Evolutionary conservation across 2,329 filamentous ascomycete genomes (phyloP), one percentile per base, ranked within the genome.

Genomic region (Tolypocladium guangdongense): DNA sequence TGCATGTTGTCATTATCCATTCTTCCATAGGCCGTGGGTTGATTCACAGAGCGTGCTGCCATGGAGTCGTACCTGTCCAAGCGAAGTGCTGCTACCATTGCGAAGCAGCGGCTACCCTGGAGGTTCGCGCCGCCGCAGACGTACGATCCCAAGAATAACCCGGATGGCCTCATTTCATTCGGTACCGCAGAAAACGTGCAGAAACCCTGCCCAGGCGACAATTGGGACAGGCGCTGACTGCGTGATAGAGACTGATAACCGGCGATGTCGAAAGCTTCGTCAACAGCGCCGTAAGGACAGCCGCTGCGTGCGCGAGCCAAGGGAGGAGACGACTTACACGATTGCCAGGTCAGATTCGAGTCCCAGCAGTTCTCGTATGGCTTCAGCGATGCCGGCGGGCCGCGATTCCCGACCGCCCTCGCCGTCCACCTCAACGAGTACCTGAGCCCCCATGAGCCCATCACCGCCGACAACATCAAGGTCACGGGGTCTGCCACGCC

Each of bases 131-230:
- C 64, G 1, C 52, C 55, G 20, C 62, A 58, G 7, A 63, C 59
- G 2, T 79, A 74, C 61, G 61, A 74, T 53, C 65, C 71, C 0
- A 56, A 62, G 3, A 58, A 58, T 5, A 74, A 73, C 35, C 67
- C 69, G 1, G 57, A 62, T 10, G 76, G 76, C 1, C 67, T 75
- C 49, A 65, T 78, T 50, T 77, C 73, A 4, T 71, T 80, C 32
- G 73, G 71, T 0, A 67, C 75, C 1, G 76, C 77, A 5, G 76
- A 78, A 55, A 78, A 79, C 58, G 67, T 61, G 49, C 43, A 2
- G 8, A 12, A 3, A 45, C 7, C 20, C 7, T 4, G 18, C 18
- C 30, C 7, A 4, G 30, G 24, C 16, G 16, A 30, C 16, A 12
- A 18, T n/a, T 18, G 14, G 4, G 7, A n/a, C 11, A 16, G 7